These are phyloP conservation scores for Bothriochloa decipiens DNA, from an alignment of 176 grass and related monocot species.

Conservation along the genomic window DNA sequence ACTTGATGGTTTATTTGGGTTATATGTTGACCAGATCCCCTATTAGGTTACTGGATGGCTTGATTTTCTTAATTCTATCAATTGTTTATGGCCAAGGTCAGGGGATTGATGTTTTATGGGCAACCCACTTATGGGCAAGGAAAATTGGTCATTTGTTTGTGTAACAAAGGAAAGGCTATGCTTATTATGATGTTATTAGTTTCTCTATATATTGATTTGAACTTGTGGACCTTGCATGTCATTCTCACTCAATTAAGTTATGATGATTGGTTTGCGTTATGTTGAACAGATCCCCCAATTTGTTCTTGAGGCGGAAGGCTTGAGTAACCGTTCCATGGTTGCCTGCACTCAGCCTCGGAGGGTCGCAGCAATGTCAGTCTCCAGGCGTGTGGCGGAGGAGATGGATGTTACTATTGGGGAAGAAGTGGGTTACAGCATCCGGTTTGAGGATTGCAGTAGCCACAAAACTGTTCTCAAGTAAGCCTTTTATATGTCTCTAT, in stretches of 20 bases:
- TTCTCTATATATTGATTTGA: not conserved
- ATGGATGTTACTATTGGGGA: slow-evolving; percentile 98
- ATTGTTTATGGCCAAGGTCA: not conserved
- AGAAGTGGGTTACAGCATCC: slow-evolving; percentile 97
- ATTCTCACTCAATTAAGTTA: not conserved
- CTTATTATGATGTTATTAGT: not conserved
- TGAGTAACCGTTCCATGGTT: slow-evolving; percentile 72
- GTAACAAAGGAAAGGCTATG: not conserved
- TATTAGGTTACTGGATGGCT: slow-evolving; percentile 30
- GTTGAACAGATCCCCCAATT: slow-evolving; percentile 93
- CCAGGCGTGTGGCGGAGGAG: slow-evolving; percentile 92
- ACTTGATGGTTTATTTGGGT: slow-evolving; percentile 9
- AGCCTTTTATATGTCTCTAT: slow-evolving; percentile 38
- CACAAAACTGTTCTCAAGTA: slow-evolving; percentile 98
- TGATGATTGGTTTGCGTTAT: slow-evolving; percentile 7
- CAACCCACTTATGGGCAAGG: not conserved
- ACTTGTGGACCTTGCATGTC: not conserved
- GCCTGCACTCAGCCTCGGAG: slow-evolving; percentile 92
- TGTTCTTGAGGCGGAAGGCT: slow-evolving; percentile 75
- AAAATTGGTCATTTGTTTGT: slow-evolving; percentile 8
- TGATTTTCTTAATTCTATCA: not conserved
- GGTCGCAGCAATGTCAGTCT: slow-evolving; percentile 96
- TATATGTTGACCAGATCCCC: slow-evolving; percentile 56
- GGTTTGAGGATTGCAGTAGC: slow-evolving; percentile 98
- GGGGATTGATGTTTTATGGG: not conserved